Conservation (phyloP, 371 early-diverging fungal genomes). For the Apophysomyces trapeziformis region DNA sequence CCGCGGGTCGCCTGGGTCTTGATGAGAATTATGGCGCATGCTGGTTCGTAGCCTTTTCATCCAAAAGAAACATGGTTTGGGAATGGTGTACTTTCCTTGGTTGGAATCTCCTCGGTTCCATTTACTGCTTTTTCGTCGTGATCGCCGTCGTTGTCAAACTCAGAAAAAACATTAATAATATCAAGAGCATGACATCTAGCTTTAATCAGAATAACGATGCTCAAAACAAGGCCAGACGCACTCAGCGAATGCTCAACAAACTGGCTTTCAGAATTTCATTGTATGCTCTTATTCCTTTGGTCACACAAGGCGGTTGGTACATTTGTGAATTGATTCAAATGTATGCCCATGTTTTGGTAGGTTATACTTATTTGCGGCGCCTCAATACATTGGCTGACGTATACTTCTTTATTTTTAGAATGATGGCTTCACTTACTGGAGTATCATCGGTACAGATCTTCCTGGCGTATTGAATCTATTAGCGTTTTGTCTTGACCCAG, state of each 20-base stretch:
- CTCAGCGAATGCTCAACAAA: conserved; percentile 15
- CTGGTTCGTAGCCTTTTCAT: conserved; percentile 19
- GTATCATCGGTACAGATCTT: conserved; percentile 15
- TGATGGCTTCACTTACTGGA: conserved; percentile 12
- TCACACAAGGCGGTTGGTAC: conserved; percentile 19
- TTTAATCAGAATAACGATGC: conserved; percentile 8
- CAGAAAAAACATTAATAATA: conserved; percentile 1
- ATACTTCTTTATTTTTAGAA: neutral
- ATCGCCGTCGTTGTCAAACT: conserved; percentile 19
- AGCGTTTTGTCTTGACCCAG: conserved; percentile 19
- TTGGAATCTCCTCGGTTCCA: conserved; percentile 20
- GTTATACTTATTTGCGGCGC: neutral
- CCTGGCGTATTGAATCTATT: conserved; percentile 21
- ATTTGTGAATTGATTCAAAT: conserved; percentile 17
- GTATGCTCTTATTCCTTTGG: conserved; percentile 21
- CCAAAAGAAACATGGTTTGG: conserved; percentile 18
- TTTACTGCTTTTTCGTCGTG: conserved; percentile 24
- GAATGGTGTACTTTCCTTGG: conserved; percentile 18
- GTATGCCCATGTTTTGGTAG: conserved; percentile 15
- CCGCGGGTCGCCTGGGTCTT: conserved; percentile 18
- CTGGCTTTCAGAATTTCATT: conserved; percentile 17
- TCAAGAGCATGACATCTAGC: conserved; percentile 15
- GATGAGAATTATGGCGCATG: conserved; percentile 21
- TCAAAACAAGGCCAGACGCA: conserved; percentile 11
- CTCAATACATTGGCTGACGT: neutral